These are phyloP conservation scores for Dipteronia dyeriana DNA, from an alignment of 345 rosid genomes.

Conservation along the genomic window DNA sequence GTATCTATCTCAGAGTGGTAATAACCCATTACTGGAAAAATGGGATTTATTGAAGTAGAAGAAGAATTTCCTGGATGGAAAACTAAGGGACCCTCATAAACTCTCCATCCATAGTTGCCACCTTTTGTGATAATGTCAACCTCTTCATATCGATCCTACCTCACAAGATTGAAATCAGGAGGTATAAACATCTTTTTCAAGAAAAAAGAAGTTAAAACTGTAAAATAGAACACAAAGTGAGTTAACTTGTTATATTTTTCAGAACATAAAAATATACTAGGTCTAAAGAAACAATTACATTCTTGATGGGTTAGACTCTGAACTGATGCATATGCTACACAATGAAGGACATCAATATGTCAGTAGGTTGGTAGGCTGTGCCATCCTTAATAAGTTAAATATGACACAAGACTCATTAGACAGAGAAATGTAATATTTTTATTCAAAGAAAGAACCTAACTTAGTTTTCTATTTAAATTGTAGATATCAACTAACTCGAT, in stretches of 20 bases:
- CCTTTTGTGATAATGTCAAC: conserved; percentile 48
- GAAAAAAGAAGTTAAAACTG: not conserved
- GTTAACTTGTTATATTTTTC: not conserved
- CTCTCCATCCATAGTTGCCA: conserved; percentile 58
- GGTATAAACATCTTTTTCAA: not conserved
- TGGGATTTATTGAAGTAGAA: conserved; percentile 27
- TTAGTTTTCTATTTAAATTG: too few species aligned
- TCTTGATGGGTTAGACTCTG: too few species aligned
- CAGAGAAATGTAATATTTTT: too few species aligned
- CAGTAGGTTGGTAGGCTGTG: too few species aligned
- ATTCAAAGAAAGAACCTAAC: too few species aligned
- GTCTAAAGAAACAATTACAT: not conserved
- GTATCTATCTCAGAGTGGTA: conserved; percentile 36
- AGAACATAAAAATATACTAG: not conserved
- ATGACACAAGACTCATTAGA: too few species aligned
- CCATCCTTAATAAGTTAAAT: too few species aligned
- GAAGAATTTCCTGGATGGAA: conserved; percentile 28
- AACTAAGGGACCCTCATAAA: conserved; percentile 42
- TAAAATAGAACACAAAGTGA: not conserved
- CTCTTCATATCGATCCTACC: conserved; percentile 56
- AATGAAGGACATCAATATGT: too few species aligned
- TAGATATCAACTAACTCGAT: too few species aligned
- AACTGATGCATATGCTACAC: too few species aligned
- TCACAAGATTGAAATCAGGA: not conserved
- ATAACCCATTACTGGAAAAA: conserved; percentile 53